phyloP scores from a whole-genome alignment of 345 rosid genomes.

The Jatropha curcas region DNA sequence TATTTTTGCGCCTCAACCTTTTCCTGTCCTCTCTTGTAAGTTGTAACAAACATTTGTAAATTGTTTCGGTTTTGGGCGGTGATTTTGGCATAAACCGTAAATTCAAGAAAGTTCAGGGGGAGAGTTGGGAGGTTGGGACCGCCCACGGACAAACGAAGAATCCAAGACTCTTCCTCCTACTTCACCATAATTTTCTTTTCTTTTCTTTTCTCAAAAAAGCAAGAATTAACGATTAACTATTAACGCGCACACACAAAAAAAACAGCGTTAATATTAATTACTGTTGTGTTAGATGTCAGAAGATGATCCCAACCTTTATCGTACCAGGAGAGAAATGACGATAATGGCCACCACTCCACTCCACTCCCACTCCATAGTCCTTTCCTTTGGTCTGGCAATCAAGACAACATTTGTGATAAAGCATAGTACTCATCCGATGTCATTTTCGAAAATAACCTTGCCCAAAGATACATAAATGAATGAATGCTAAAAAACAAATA shows the following conservation, averaged over 20 bases:
- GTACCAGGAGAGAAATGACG: background rate
- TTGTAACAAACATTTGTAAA: constrained; percentile 30
- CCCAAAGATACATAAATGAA: too few species aligned
- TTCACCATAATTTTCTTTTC: background rate
- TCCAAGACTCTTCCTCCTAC: constrained; percentile 50
- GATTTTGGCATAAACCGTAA: constrained; percentile 53
- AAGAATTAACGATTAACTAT: background rate
- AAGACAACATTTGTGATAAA: too few species aligned
- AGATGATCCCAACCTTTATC: background rate
- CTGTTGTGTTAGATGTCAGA: too few species aligned
- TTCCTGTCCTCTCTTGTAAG: constrained; percentile 31
- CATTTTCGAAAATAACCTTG: too few species aligned
- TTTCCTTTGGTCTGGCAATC: too few species aligned
- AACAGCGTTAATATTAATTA: too few species aligned
- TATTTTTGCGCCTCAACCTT: background rate
- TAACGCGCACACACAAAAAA: too few species aligned
- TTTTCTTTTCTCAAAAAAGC: background rate
- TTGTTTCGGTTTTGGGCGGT: constrained; percentile 40
- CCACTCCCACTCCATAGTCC: too few species aligned
- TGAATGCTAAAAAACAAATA: too few species aligned
- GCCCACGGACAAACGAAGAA: constrained; percentile 61
- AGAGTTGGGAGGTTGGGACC: constrained; percentile 35
- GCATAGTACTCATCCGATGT: too few species aligned
- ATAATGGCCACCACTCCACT: background rate
- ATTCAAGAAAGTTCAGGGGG: constrained; percentile 35